A percentile compares a stretch with the other conserved stretches of the same genome.
These are phyloP conservation scores for Fusarium sp. DNA, from an alignment of 2,329 filamentous ascomycete genomes.

Conservation along the genomic window DNA sequence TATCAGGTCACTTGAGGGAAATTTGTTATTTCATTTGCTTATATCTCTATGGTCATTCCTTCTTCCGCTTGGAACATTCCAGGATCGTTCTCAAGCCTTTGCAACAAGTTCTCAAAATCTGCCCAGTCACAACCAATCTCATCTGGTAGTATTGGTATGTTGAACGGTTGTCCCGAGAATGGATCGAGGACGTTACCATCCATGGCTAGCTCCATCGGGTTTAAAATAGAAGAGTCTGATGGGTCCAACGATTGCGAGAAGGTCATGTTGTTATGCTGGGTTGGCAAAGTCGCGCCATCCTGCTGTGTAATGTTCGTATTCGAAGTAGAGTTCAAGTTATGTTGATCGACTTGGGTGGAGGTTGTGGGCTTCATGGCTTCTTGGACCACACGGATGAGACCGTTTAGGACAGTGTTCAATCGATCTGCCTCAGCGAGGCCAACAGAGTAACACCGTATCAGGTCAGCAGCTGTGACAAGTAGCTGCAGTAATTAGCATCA, in stretches of 20 bases:
- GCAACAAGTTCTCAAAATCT: constrained; percentile 7
- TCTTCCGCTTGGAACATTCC: not conserved
- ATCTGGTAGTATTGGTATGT: constrained; percentile 1
- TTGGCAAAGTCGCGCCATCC: accelerated
- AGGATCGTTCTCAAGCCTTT: constrained; percentile 3
- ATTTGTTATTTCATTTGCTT: too few relatives aligned
- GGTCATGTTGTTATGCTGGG: accelerated
- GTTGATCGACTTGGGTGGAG: too few relatives aligned
- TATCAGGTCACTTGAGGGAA: too few relatives aligned
- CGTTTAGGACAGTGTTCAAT: not conserved
- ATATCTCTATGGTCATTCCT: not conserved
- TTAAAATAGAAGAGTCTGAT: accelerated
- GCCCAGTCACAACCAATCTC: constrained; percentile 19
- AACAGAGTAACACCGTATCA: not conserved
- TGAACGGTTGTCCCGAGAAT: not conserved
- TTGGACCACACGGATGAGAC: not conserved
- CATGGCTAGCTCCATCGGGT: accelerated
- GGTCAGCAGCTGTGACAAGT: not conserved
- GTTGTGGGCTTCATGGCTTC: constrained; percentile 1
- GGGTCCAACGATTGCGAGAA: not conserved
- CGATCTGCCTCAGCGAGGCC: not conserved
- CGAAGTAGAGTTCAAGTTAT: too few relatives aligned
- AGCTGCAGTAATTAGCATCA: not conserved
- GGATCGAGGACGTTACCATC: not conserved
- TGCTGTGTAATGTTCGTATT: accelerated